These are phyloP conservation scores for Trichosporon sp. DNA, from an alignment of 1,284 basidiomycete genomes.

Conservation along the genomic window DNA sequence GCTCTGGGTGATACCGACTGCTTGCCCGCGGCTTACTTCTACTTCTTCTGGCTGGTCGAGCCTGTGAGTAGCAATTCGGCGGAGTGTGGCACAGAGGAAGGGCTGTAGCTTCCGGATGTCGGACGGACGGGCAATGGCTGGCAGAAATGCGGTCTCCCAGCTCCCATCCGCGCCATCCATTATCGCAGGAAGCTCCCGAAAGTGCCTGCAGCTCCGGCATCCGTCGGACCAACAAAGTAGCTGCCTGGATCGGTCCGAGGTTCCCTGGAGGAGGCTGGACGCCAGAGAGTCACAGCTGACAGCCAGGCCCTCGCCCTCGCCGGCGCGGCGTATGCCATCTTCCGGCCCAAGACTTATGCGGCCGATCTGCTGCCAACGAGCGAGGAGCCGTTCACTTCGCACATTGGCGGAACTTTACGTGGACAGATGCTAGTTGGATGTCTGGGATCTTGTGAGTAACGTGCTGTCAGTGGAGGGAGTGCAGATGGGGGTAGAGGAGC, in stretches of 20 bases:
- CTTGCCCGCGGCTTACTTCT: conserved; percentile 43
- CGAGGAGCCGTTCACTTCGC: conserved; percentile 36
- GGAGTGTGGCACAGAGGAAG: too few species aligned
- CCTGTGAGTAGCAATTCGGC: conserved; percentile 34
- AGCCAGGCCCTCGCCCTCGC: conserved; percentile 46
- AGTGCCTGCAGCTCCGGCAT: too few species aligned
- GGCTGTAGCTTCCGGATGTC: too few species aligned
- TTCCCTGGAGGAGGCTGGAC: too few species aligned
- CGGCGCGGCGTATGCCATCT: conserved; percentile 53
- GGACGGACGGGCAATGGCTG: too few species aligned
- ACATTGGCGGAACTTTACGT: conserved; percentile 41
- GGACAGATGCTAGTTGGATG: conserved; percentile 50
- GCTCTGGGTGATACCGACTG: conserved; percentile 17
- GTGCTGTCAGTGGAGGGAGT: too few species aligned
- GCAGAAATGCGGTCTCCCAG: too few species aligned
- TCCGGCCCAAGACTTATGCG: conserved; percentile 48
- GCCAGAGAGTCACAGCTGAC: conserved; percentile 5
- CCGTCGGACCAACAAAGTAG: too few species aligned
- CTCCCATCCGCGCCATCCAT: not conserved
- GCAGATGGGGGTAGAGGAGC: too few species aligned
- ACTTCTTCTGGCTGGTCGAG: conserved; percentile 50
- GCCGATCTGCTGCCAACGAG: conserved; percentile 43
- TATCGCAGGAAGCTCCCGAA: not conserved
- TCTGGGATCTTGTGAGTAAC: conserved; percentile 56
- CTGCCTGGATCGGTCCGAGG: too few species aligned